Base-by-base conservation (phyloP, 345 rosid species). In the Erucastrum elatum region DNA sequence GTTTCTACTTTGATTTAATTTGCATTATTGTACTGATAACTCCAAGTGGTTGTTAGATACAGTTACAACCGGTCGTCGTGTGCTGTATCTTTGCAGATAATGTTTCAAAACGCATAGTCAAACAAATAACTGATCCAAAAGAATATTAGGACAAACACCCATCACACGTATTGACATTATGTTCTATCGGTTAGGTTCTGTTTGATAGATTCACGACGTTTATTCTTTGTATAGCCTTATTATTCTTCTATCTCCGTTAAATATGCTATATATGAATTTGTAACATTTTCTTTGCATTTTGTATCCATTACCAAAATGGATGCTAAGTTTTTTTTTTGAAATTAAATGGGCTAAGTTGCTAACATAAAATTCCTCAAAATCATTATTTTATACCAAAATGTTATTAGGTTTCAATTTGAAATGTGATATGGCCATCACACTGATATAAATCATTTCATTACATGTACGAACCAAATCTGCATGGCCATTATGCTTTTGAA, bases 161-260 rank as follows among this genome's bases (percentile, higher is more conserved):
- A 73, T 79, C 82, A 79, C 77, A 60, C 74, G 64, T 66, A 79
- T 44, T 73, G 82, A 60, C 82, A 73, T 68, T 59, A 66, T 79
- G 74, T 67, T 79, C 74, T 44, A 49, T 60, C 77, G 55, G 77
- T 60, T 66, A 65, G 25, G 17, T 64, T 71, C 61, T 5, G 62
- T 41, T 78, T 62, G n/a, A 13, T 16, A 70, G 77, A 78, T 72
- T 72, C 73, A 66, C 31, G 33, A 21, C 15, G 4, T 44, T 78
- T 66, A n/a, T 72, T 66, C 68, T 44, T 58, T 66, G 41, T 72
- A 41, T 75, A 49, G 68, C 61, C 34, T 59, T 12, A 12, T 58
- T 58, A 9, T 59, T 71, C 55, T n/a, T 60, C 31, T 26, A 26
- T 60, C 75, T 15, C 17, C 5, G 4, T 26, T 15, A 61, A 71